These are phyloP conservation scores for Suhomyces yuchorum DNA, from an alignment of 1,139 yeast genomes.

Conservation along the genomic window DNA sequence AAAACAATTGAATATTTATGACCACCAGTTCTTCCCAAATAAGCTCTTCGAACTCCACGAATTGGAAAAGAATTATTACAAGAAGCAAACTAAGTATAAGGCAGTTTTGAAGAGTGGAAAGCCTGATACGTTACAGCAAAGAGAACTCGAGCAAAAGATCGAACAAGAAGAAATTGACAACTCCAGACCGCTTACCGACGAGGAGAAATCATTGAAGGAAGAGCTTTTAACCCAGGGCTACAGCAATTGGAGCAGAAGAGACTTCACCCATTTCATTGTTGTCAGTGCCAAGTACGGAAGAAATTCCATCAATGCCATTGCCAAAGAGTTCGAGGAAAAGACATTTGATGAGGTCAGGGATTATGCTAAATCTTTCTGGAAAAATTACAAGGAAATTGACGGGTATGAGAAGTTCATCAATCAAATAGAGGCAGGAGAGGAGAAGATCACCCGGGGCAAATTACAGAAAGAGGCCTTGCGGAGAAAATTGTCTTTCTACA, in stretches of 20 bases:
- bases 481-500: slow-evolving; percentile 60
- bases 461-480: slow-evolving; percentile 69
- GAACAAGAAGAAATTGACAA: slow-evolving; percentile 65
- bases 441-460: slow-evolving; percentile 56
- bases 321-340: slow-evolving; percentile 66
- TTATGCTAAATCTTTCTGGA: slow-evolving; percentile 71
- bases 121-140: slow-evolving; percentile 42
- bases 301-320: slow-evolving; percentile 59
- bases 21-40: slow-evolving; percentile 72
- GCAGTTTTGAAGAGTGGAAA: slow-evolving; percentile 51
- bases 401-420: slow-evolving; percentile 69
- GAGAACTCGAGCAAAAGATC: slow-evolving; percentile 56
- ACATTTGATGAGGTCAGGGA: slow-evolving; percentile 66
- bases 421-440: slow-evolving; percentile 78
- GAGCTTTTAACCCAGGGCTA: slow-evolving; percentile 60
- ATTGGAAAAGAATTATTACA: slow-evolving; percentile 62
- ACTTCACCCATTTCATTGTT: slow-evolving; percentile 66
- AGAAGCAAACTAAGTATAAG: slow-evolving; percentile 51
- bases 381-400: slow-evolving; percentile 61
- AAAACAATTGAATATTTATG: slow-evolving; percentile 65
- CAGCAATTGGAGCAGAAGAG: slow-evolving; percentile 70
- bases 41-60: slow-evolving; percentile 64
- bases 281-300: slow-evolving; percentile 69
- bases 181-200: slow-evolving; percentile 67
- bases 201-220: slow-evolving; percentile 60